Percentiles rank a stretch among this genome's conserved stretches.
These are phyloP conservation scores for Chlorophyllum brunneum DNA, from an alignment of 768 basidiomycete genomes.

Conservation along the genomic window DNA sequence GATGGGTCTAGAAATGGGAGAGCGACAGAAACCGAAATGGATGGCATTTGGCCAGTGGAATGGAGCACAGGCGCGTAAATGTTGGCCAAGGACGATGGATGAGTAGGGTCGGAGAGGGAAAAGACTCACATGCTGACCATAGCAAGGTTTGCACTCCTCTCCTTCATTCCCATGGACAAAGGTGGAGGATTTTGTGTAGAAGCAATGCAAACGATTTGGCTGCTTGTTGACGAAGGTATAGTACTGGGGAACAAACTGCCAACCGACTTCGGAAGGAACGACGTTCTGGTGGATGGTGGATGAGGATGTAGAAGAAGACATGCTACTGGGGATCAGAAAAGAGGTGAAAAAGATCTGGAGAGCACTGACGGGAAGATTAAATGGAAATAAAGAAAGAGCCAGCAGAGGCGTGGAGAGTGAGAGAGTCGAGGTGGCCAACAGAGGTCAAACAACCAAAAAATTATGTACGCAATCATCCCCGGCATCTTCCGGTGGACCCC, in stretches of 20 bases:
- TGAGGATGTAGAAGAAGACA: constrained; percentile 34
- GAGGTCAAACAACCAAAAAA: constrained; percentile 12
- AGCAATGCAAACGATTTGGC: constrained; percentile 94
- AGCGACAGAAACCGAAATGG: neutral
- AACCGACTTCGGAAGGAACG: constrained; percentile 93
- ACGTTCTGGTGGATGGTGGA: constrained; percentile 55
- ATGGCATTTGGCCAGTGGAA: no score
- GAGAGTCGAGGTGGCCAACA: constrained; percentile 14
- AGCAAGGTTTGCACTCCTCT: constrained; percentile 86
- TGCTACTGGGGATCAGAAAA: constrained; percentile 18
- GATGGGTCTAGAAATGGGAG: constrained; percentile 1
- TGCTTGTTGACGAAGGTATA: constrained; percentile 99
- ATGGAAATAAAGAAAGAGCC: constrained; percentile 21
- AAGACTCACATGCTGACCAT: constrained; percentile 81
- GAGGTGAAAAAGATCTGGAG: constrained; percentile 23
- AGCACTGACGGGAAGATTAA: constrained; percentile 26
- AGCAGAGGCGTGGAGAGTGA: constrained; percentile 12
- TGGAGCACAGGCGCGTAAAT: neutral
- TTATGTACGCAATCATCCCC: constrained; percentile 14
- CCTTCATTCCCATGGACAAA: constrained; percentile 98
- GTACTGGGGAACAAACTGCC: constrained; percentile 99
- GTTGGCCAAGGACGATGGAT: neutral
- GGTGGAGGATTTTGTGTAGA: constrained; percentile 97
- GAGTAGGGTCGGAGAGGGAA: constrained; percentile 9
- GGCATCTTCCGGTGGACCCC: constrained; percentile 15